Base-by-base conservation (phyloP, 768 basidiomycete species). In the Melanogaster broomeanus region DNA sequence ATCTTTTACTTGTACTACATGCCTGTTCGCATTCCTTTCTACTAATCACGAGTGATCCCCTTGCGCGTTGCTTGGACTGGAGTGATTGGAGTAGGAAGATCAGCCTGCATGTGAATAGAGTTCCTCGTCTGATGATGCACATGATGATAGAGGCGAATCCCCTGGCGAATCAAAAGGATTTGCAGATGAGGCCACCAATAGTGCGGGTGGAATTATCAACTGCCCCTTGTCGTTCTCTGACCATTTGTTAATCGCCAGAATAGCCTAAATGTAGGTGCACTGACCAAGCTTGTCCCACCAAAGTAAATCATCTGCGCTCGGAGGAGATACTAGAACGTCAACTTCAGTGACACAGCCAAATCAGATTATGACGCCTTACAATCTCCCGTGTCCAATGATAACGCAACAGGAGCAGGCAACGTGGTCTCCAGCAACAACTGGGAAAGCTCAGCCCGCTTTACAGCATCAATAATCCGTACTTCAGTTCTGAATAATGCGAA, bases 81-180 rank as follows among this genome's bases (percentile, higher is more conserved):
- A 13, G 68, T 76, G 59, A 90, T 80, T 8, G 89, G 87, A 43
- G 82, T 74, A 57, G 84, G 90, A 45, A 90, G 64, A n/a, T 82
- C 74, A 35, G 85, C 72, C n/a, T 6, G 88, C 89, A 60, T 88
- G 79, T 30, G 77, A 79, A 70, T 90, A 93, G 18, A 93, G 72
- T 61, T 92, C 90, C 63, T 93, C 91, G 56, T 93, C 91, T 8
- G 88, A 87, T 8, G 91, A 88, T 7, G 88, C 87, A 4, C 86
- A 90, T 3, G 86, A 84, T 13, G 88, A 87, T 30, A 84, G 58
- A 6, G 86, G 78, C 0, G 88, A 88, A 38, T 82, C 80, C 42
- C 67, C 67, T 3, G 82, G 77, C 21, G 85, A 87, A 58, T 89
- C 87, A 59, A 92, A 93, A 1, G 92, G 91, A 63, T 93, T 92